A percentile compares a stretch with the other conserved stretches of the same genome.
phyloP scores from a whole-genome alignment of 2,329 filamentous ascomycete genomes.

The Xylariales sp. region DNA sequence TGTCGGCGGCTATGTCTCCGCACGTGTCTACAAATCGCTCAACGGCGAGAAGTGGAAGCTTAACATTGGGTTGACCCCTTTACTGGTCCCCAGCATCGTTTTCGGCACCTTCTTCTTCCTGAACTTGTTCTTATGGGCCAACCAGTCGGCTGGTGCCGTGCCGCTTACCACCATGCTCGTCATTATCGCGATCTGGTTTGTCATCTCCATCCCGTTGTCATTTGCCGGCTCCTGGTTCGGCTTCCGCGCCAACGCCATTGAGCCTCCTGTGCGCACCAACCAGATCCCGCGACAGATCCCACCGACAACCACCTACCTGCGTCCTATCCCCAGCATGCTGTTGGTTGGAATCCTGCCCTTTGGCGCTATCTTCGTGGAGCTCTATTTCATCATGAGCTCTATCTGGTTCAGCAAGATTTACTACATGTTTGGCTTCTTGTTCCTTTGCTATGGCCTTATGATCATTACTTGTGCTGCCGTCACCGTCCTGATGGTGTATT shows the following conservation, averaged over 20 bases:
- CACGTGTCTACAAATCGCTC: slow-evolving; percentile 91
- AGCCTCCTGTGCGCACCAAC: slow-evolving; percentile 87
- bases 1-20: slow-evolving; percentile 84
- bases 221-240: slow-evolving; percentile 89
- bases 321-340: slow-evolving; percentile 83
- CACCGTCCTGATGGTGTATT: slow-evolving; percentile 92
- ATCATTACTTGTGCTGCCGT: slow-evolving; percentile 91
- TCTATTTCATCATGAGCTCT: slow-evolving; percentile 99
- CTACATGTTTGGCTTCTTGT: slow-evolving; percentile 99
- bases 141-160: slow-evolving; percentile 86
- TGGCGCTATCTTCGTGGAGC: slow-evolving; percentile 93
- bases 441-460: slow-evolving; percentile 96
- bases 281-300: slow-evolving; percentile 98
- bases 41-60: slow-evolving; percentile 91
- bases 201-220: slow-evolving; percentile 90
- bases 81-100: slow-evolving; percentile 80
- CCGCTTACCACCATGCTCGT: slow-evolving; percentile 97
- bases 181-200: slow-evolving; percentile 90
- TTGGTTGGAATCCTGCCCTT: slow-evolving; percentile 92
- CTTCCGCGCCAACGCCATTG: slow-evolving; percentile 69
- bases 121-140: slow-evolving; percentile 94
- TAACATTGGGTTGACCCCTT: slow-evolving; percentile 83
- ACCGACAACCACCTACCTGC: slow-evolving; percentile 75
- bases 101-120: slow-evolving; percentile 89
- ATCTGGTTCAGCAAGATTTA: slow-evolving; percentile 99